These are phyloP conservation scores for Solanum peruvianum DNA, from an alignment of 257 asterid species.

Conservation along the genomic window DNA sequence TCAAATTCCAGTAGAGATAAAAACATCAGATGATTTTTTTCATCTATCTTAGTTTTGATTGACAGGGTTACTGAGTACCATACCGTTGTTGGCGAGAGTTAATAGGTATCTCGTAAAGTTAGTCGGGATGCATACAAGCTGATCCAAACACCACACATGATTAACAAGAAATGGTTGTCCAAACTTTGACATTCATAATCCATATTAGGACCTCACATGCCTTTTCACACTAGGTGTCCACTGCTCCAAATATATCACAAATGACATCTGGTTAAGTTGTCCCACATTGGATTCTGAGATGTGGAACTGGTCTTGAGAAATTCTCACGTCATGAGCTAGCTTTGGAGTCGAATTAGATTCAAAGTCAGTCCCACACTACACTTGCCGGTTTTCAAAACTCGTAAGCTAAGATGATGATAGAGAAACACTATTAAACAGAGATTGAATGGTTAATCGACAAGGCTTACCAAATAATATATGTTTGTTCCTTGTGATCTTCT, in stretches of 20 bases:
- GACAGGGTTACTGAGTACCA: too few relatives aligned
- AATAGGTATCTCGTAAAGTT: background rate
- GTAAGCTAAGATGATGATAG: background rate
- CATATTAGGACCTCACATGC: background rate
- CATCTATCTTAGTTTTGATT: too few relatives aligned
- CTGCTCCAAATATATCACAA: background rate
- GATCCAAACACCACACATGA: background rate
- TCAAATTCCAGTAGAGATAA: background rate
- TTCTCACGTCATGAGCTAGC: background rate
- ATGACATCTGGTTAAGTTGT: background rate
- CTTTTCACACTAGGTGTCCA: fast-evolving
- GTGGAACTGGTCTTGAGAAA: background rate
- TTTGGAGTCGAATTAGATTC: background rate
- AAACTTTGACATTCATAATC: background rate
- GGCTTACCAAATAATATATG: background rate
- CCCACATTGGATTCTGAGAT: background rate
- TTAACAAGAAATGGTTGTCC: background rate
- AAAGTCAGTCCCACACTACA: background rate
- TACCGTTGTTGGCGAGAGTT: background rate
- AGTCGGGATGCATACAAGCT: background rate
- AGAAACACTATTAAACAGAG: background rate
- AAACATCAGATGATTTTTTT: too few relatives aligned
- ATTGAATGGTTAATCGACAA: background rate
- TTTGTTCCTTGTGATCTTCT: background rate
- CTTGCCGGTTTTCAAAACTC: background rate